phyloP scores from a whole-genome alignment of 2,329 filamentous ascomycete species.

The Fusarium dlaminii region DNA sequence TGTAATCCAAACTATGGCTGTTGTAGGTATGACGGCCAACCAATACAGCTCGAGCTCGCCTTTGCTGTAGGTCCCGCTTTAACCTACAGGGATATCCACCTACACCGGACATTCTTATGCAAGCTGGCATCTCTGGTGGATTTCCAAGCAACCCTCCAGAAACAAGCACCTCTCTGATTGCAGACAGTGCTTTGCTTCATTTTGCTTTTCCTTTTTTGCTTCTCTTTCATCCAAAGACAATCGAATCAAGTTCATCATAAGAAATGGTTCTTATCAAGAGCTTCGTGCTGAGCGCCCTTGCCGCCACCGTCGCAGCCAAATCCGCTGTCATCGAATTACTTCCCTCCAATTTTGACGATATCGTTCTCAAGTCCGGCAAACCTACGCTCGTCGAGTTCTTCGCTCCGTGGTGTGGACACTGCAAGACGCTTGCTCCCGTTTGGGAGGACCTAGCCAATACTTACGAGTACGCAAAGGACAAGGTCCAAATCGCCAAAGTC shows the following conservation, averaged over 20 bases:
- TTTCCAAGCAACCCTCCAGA: slow-evolving; percentile 39
- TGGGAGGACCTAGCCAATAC: slow-evolving; percentile 87
- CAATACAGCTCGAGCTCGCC: slow-evolving; percentile 25
- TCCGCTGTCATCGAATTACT: slow-evolving; percentile 91
- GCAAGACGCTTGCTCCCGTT: slow-evolving; percentile 94
- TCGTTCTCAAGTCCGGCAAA: slow-evolving; percentile 91
- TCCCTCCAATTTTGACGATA: slow-evolving; percentile 88
- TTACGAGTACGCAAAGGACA: slow-evolving; percentile 76
- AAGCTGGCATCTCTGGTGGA: slow-evolving; percentile 46
- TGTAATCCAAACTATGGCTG: background rate
- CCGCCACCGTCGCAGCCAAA: slow-evolving; percentile 69
- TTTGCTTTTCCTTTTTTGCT: background rate
- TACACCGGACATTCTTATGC: slow-evolving; percentile 36
- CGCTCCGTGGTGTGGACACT: slow-evolving; percentile 98
- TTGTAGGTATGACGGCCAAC: background rate
- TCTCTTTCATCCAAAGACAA: background rate
- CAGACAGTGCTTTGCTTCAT: slow-evolving; percentile 17
- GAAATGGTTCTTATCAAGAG: slow-evolving; percentile 68
- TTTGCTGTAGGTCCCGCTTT: slow-evolving; percentile 36
- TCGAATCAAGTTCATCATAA: slow-evolving; percentile 24
- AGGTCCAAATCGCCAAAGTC: slow-evolving; percentile 92
- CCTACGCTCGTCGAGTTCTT: slow-evolving; percentile 98
- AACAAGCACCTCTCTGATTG: slow-evolving; percentile 19
- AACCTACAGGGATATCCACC: slow-evolving; percentile 22
- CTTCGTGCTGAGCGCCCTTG: slow-evolving; percentile 66